phyloP scores from a whole-genome alignment of 257 asterid genomes.

The Solanum arcanum region DNA sequence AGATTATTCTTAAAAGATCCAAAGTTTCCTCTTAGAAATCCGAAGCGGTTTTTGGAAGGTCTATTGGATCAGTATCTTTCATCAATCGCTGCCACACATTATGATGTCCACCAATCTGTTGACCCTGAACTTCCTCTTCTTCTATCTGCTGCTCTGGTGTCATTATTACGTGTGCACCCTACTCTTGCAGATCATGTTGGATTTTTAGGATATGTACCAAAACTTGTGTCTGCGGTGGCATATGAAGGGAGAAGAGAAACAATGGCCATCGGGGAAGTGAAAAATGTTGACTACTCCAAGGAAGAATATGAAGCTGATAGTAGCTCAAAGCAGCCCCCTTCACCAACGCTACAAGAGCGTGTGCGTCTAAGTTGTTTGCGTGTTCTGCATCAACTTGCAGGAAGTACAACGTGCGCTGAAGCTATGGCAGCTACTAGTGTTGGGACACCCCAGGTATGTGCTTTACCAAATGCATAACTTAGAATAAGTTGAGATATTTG shows the following conservation, averaged over 20 bases:
- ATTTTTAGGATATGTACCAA: slow-evolving; percentile 91
- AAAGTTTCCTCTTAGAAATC: slow-evolving; percentile 92
- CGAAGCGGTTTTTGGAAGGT: slow-evolving; percentile 94
- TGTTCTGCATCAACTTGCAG: slow-evolving; percentile 95
- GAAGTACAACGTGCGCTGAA: slow-evolving; percentile 96
- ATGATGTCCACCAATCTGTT: slow-evolving; percentile 62
- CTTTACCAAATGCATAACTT: not conserved
- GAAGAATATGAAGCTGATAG: slow-evolving; percentile 49
- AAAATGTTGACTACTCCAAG: slow-evolving; percentile 7
- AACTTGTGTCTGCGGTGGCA: slow-evolving; percentile 92
- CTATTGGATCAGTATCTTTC: slow-evolving; percentile 91
- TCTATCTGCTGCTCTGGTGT: slow-evolving; percentile 92
- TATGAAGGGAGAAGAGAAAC: slow-evolving; percentile 90
- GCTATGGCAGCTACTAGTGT: slow-evolving; percentile 99
- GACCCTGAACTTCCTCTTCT: slow-evolving; percentile 95
- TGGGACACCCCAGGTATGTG: slow-evolving; percentile 85
- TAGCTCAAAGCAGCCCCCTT: slow-evolving; percentile 31
- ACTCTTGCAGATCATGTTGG: slow-evolving; percentile 99
- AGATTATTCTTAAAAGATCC: slow-evolving; percentile 95
- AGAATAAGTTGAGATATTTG: not conserved
- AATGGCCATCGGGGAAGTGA: slow-evolving; percentile 59
- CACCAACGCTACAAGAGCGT: slow-evolving; percentile 84
- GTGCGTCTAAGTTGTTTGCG: slow-evolving; percentile 97
- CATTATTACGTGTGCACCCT: slow-evolving; percentile 90
- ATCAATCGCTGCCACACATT: slow-evolving; percentile 76